Percentiles rank a stretch among this genome's conserved stretches.
Conservation (phyloP, 192 early-diverging fungal species). For the Phlyctochytrium planicorne region DNA sequence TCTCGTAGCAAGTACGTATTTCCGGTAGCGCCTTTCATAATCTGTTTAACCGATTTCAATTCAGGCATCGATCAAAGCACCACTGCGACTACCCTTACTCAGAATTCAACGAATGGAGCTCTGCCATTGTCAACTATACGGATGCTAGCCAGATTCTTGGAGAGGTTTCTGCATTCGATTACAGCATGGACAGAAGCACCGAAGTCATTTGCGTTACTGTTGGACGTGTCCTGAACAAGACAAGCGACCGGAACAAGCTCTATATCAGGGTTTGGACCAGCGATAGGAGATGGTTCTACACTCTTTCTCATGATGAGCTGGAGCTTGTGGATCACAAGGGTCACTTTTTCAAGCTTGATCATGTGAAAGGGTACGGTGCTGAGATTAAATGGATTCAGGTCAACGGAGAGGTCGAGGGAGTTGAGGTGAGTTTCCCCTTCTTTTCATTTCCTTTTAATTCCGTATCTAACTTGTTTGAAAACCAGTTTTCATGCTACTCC, state of each 20-base stretch:
- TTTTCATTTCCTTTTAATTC: too few relatives aligned
- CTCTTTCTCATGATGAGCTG: background rate
- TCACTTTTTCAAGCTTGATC: background rate
- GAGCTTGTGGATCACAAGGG: background rate
- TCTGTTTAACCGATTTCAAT: background rate
- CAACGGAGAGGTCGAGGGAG: slow-evolving; percentile 5
- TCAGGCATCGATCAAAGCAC: slow-evolving; percentile 10
- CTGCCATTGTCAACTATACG: background rate
- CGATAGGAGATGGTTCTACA: background rate
- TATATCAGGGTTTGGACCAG: background rate
- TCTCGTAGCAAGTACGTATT: too few relatives aligned
- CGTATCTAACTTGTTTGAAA: too few relatives aligned
- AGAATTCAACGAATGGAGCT: slow-evolving; percentile 4
- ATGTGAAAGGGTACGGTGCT: background rate
- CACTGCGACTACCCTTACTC: slow-evolving; percentile 18
- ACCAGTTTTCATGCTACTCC: too few relatives aligned
- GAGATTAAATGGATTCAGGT: slow-evolving; percentile 2
- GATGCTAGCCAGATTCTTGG: background rate
- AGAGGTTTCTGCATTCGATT: slow-evolving; percentile 9
- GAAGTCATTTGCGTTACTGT: background rate
- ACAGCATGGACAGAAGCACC: background rate
- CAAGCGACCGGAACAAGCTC: slow-evolving; percentile 8
- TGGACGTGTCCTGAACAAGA: background rate
- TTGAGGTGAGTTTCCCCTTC: too few relatives aligned
- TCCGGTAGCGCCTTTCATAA: slow-evolving; percentile 2